Percentiles rank a stretch among this genome's conserved stretches.
Evolutionary conservation across 257 asterid genomes (phyloP).

Genomic region (Ocimum tenuiflorum): DNA sequence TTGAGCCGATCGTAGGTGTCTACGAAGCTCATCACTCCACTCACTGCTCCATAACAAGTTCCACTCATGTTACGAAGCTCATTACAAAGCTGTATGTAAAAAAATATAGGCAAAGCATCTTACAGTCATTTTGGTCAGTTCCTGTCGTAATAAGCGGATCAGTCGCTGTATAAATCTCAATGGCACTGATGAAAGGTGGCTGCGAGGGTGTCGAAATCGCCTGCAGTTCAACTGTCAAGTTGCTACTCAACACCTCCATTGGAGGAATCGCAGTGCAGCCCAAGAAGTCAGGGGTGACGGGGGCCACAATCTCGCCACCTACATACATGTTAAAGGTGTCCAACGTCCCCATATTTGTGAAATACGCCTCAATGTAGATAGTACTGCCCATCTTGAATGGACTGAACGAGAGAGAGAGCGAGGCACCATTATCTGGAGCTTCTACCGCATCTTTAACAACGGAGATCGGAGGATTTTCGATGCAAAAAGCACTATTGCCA

Average conservation of each 20-base stretch:
- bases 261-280: background rate
- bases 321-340: constrained; percentile 1
- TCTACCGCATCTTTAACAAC: constrained; percentile 5
- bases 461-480: background rate
- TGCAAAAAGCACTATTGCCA: background rate
- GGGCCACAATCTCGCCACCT: background rate
- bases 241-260: background rate
- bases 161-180: constrained; percentile 16
- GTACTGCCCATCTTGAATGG: background rate
- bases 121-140: constrained; percentile 16
- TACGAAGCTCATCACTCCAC: background rate
- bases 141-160: constrained; percentile 14
- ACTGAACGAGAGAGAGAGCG: background rate
- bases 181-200: constrained; percentile 22
- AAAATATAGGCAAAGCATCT: no score
- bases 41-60: background rate
- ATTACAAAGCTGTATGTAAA: no score
- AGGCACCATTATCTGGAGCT: background rate
- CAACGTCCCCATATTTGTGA: constrained; percentile 1
- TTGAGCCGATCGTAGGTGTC: background rate
- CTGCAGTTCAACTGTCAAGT: constrained; percentile 8
- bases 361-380: constrained; percentile 10
- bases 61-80: background rate
- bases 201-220: constrained; percentile 10
- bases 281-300: background rate